A percentile compares a stretch with the other conserved stretches of the same genome.
phyloP scores from a whole-genome alignment of 2,329 filamentous ascomycete genomes.

The Remersonia thermophila region DNA sequence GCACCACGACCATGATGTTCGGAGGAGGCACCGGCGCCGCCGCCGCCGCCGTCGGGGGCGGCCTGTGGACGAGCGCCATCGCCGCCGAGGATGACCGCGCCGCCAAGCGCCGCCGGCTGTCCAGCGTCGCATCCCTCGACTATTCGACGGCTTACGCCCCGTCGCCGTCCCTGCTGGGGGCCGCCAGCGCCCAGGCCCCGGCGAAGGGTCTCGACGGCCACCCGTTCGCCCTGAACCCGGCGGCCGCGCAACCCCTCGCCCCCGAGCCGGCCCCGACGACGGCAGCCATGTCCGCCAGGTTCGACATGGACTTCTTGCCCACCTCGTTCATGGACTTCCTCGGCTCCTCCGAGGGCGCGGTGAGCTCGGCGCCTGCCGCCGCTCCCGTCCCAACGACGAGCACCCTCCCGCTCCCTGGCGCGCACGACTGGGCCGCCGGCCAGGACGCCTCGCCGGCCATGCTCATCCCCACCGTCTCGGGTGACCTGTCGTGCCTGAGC shows the following conservation, averaged over 20 bases:
- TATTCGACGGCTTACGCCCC: not conserved
- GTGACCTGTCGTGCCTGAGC: not conserved
- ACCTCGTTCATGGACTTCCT: slow-evolving; percentile 12
- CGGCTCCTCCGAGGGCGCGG: not conserved
- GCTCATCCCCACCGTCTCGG: not conserved
- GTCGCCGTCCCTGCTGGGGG: slow-evolving; percentile 5
- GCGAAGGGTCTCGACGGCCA: slow-evolving; percentile 1
- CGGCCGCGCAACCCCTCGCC: not conserved
- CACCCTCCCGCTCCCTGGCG: not conserved
- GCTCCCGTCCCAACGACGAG: not conserved
- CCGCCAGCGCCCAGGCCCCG: not conserved
- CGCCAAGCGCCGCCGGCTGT: slow-evolving; percentile 12
- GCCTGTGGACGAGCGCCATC: not conserved
- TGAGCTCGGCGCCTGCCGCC: not conserved
- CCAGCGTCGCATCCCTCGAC: slow-evolving; percentile 8
- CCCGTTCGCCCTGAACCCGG: not conserved
- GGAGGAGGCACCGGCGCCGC: too few species aligned
- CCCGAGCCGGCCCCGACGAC: too few species aligned
- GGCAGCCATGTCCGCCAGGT: not conserved
- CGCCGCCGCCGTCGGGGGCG: not conserved
- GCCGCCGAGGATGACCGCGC: slow-evolving; percentile 6
- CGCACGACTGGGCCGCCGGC: too few species aligned
- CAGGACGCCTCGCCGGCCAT: not conserved
- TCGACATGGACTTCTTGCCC: slow-evolving; percentile 13
- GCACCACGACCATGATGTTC: slow-evolving; percentile 4